A percentile compares a stretch with the other conserved stretches of the same genome.
Evolutionary conservation across 2,329 filamentous ascomycete genomes (phyloP).

Genomic region (Diaporthe sp.): DNA sequence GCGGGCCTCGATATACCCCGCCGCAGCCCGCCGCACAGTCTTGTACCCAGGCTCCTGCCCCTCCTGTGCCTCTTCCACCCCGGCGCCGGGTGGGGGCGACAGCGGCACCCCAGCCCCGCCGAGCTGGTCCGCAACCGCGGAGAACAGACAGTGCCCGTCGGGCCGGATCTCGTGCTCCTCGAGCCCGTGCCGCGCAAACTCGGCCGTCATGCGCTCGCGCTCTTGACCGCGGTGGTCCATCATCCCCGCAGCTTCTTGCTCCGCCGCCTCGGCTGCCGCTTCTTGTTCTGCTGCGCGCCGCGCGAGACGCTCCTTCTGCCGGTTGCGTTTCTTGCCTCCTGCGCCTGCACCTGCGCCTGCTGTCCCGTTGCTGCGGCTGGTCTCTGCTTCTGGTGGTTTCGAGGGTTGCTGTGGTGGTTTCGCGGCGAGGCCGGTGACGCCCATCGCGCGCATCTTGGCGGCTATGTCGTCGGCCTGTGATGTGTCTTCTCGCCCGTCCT

Average conservation of each 20-base stretch:
- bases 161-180: slow-evolving; percentile 83
- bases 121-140: slow-evolving; percentile 89
- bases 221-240: slow-evolving; percentile 79
- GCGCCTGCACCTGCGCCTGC: slow-evolving; percentile 6
- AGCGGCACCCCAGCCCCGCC: slow-evolving; percentile 60
- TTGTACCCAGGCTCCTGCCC: slow-evolving; percentile 63
- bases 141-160: slow-evolving; percentile 95
- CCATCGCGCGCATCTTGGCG: slow-evolving; percentile 36
- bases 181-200: slow-evolving; percentile 72
- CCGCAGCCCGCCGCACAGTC: slow-evolving; percentile 75
- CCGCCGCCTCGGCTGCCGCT: slow-evolving; percentile 73
- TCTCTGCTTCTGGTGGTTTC: slow-evolving; percentile 26
- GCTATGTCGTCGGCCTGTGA: slow-evolving; percentile 40
- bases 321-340: slow-evolving; percentile 79
- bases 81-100: slow-evolving; percentile 22
- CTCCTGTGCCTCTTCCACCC: slow-evolving; percentile 34
- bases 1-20: slow-evolving; percentile 80
- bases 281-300: slow-evolving; percentile 88
- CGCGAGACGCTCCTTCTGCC: slow-evolving; percentile 91
- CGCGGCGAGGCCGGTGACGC: slow-evolving; percentile 35
- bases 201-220: slow-evolving; percentile 74
- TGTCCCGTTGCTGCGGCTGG: slow-evolving; percentile 36
- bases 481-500: slow-evolving; percentile 29
- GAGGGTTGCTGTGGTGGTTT: slow-evolving; percentile 34
- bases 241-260: slow-evolving; percentile 78